Conservation (phyloP, 2,329 filamentous ascomycete genomes). For the Fusarium pseudoanthophilum region DNA sequence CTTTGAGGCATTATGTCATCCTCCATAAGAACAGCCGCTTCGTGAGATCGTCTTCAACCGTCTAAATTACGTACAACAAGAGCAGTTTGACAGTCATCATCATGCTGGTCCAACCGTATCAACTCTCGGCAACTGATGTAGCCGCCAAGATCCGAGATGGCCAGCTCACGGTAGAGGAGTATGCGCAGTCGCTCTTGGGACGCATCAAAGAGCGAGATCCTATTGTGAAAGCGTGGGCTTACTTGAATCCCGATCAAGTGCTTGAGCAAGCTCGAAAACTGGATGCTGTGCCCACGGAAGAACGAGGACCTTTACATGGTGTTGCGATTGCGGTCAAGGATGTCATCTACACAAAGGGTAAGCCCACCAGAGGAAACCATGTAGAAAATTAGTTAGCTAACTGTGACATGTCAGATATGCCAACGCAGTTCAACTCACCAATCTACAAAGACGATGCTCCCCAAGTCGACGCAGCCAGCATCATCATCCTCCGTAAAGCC, state of each 20-base stretch:
- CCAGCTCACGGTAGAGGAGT: constrained; percentile 33
- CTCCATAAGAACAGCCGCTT: neutral
- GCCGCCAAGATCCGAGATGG: neutral
- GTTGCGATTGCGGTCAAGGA: constrained; percentile 25
- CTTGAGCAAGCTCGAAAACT: constrained; percentile 4
- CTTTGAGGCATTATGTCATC: constrained; percentile 8
- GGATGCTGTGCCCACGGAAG: neutral
- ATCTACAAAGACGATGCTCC: constrained; percentile 59
- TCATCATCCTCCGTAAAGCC: constrained; percentile 63
- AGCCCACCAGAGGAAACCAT: neutral
- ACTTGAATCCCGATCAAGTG: neutral
- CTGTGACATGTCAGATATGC: constrained; percentile 56
- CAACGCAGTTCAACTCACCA: constrained; percentile 63
- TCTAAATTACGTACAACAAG: rapidly evolving
- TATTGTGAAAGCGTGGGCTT: constrained; percentile 4
- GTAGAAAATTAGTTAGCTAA: rapidly evolving
- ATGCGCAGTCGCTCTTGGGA: constrained; percentile 1
- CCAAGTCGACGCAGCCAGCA: constrained; percentile 61
- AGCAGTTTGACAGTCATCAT: rapidly evolving
- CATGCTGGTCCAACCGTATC: neutral
- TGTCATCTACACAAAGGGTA: constrained; percentile 26
- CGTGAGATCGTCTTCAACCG: neutral
- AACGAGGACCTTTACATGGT: constrained; percentile 13
- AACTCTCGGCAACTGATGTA: neutral
- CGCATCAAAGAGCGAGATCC: constrained; percentile 19